Base-by-base conservation (phyloP, 192 early-diverging fungal genomes). In the Gorgonomyces haynaldii region DNA sequence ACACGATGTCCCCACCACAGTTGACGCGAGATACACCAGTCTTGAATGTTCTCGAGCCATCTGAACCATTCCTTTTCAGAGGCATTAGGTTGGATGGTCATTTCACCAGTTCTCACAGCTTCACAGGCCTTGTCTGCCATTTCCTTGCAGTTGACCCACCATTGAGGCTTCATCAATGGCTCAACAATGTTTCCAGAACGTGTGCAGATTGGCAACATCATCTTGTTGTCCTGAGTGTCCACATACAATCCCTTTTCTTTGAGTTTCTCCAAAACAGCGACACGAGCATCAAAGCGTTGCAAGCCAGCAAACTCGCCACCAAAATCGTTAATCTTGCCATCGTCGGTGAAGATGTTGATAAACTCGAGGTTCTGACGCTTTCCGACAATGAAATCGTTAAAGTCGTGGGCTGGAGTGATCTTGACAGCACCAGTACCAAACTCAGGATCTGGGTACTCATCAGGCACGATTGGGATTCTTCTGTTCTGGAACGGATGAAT, bases 341-440 rank as follows among this genome's bases (percentile, higher is more conserved):
- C 83, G 42, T 98, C 92, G 58, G 92, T 98, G 53, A 98, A 74
- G 42, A 98, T 82, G 61, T 95, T 96, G 72, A 98, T 95, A 46
- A 95, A 94, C 62, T 85, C 76, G 16, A 96, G 72, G 43, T 83
- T 81, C 58, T 96, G 83, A 22, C 96, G 82, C 70, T 95, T 94
- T 52, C 92, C 96, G 41, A 93, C 84, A 52, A 81, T 80, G 51
- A 87, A 96, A 79, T 98, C 96, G 72, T 95, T 93, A 51, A 77
- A 74, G 66, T 98, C 96, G 62, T 98, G 96, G 17, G 96, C 91
- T 1, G 96, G 96, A 0, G 96, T 98, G 49, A 98, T 92, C 69
- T 98, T 98, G 50, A 98, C 96, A 50, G 91, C 91, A 61, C 96
- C 96, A 24, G 96, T 96, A 64, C 96, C 92, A 58, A 94, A 95